These are phyloP conservation scores for Plasmodium knowlesi DNA, from an alignment of 169 alveolate species.

Conservation along the genomic window DNA sequence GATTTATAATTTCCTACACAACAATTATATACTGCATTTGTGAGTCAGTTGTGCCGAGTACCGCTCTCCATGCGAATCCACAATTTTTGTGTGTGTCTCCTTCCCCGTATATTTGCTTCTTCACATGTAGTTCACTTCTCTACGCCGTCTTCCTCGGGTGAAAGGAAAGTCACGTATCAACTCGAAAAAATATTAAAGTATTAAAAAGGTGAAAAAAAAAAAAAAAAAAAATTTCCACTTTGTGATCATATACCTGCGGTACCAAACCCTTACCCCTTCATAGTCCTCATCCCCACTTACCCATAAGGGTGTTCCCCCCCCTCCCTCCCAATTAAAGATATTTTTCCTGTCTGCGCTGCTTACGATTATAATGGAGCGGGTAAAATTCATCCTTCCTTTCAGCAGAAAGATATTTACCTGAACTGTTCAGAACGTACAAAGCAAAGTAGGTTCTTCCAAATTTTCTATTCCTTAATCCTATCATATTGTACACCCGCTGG, in stretches of 20 bases:
- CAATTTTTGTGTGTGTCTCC: not conserved
- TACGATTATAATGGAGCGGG: constrained; percentile 66
- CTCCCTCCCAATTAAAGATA: not conserved
- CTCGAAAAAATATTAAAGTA: not conserved
- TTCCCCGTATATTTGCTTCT: not conserved
- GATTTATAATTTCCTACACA: constrained; percentile 45
- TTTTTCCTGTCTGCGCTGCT: constrained; percentile 39
- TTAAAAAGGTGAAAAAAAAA: not conserved
- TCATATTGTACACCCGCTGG: constrained; percentile 74
- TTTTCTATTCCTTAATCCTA: constrained; percentile 84
- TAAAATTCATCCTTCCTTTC: constrained; percentile 65
- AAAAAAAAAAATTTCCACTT: not conserved
- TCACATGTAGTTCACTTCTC: not conserved
- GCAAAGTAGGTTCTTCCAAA: constrained; percentile 87
- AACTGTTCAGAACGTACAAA: constrained; percentile 79
- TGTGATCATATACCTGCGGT: not conserved
- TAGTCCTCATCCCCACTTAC: no score
- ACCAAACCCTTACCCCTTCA: not conserved
- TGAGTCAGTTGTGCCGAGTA: not conserved
- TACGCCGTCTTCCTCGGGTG: not conserved
- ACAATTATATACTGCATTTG: constrained; percentile 36
- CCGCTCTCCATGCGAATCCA: not conserved
- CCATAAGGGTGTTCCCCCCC: not conserved
- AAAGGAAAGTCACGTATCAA: not conserved
- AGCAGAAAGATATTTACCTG: constrained; percentile 59